Percentiles rank a stretch among this genome's conserved stretches.
Conservation (phyloP, 495 filamentous ascomycete genomes). For the Penicillium tannophilum region DNA sequence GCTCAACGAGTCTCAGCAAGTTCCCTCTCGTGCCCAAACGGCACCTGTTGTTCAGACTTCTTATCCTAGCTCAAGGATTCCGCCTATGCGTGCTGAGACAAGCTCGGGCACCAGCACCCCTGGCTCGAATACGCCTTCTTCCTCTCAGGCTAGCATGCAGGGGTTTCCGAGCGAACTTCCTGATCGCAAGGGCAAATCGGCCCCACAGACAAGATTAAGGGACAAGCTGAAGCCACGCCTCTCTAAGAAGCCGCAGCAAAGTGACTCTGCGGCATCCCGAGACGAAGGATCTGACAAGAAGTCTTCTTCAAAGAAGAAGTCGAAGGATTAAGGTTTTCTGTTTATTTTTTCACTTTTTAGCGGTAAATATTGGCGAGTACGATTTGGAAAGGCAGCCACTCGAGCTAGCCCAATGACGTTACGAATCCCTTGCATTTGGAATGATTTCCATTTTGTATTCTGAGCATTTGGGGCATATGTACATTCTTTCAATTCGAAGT, state of each 20-base stretch:
- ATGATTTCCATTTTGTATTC: constrained; percentile 1
- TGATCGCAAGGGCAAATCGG: constrained; percentile 21
- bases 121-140: constrained; percentile 26
- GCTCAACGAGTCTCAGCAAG: constrained; percentile 6
- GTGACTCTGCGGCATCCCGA: background rate
- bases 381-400: background rate
- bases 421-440: constrained; percentile 3
- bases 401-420: background rate
- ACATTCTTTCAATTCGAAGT: constrained; percentile 3
- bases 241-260: constrained; percentile 24
- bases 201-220: constrained; percentile 17
- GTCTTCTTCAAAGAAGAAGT: constrained; percentile 6
- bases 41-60: constrained; percentile 3
- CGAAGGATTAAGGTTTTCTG: background rate
- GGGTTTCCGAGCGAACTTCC: constrained; percentile 12
- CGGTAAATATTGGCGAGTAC: background rate
- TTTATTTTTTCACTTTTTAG: background rate
- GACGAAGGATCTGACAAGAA: constrained; percentile 1
- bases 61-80: constrained; percentile 5
- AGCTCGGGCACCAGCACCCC: constrained; percentile 26
- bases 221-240: constrained; percentile 26
- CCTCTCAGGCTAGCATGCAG: constrained; percentile 13
- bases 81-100: constrained; percentile 16
- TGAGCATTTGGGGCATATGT: background rate
- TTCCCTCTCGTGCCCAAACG: background rate